phyloP scores from a whole-genome alignment of 352 stramenopile genomes.

The Phytophthora pluvialis region DNA sequence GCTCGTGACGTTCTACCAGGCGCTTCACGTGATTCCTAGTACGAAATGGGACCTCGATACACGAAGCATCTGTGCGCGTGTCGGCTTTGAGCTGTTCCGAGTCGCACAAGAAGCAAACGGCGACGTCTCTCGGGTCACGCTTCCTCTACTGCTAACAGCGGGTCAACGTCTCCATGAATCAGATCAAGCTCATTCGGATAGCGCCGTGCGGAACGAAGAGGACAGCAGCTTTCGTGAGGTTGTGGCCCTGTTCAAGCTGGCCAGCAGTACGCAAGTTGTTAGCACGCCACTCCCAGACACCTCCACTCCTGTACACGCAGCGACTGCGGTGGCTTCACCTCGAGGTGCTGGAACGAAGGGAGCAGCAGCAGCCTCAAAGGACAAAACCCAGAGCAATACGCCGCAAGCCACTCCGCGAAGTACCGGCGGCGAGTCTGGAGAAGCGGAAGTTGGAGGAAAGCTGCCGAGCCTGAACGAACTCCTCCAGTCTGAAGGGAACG shows the following conservation, averaged over 20 bases:
- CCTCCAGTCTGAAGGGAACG: constrained; percentile 42
- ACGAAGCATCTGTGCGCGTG: constrained; percentile 49
- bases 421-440: constrained; percentile 10
- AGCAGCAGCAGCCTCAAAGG: constrained; percentile 16
- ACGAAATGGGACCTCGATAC: constrained; percentile 59
- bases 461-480: constrained; percentile 46
- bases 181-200: constrained; percentile 4
- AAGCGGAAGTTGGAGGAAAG: constrained; percentile 6
- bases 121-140: constrained; percentile 24
- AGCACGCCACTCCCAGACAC: background rate
- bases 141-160: constrained; percentile 31
- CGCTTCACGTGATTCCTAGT: constrained; percentile 31
- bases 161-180: background rate
- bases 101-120: constrained; percentile 36
- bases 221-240: constrained; percentile 33
- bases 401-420: constrained; percentile 36
- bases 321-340: constrained; percentile 15
- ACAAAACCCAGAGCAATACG: constrained; percentile 36
- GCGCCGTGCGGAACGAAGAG: constrained; percentile 5
- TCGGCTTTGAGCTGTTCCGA: constrained; percentile 71
- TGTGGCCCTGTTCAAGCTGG: constrained; percentile 30
- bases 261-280: constrained; percentile 3
- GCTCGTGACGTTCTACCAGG: constrained; percentile 63
- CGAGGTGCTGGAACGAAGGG: constrained; percentile 18
- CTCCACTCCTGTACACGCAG: background rate